A percentile compares a stretch with the other conserved stretches of the same genome.
Evolutionary conservation across 352 stramenopile species (phyloP).

Genomic region (Globisporangium viniferum): DNA sequence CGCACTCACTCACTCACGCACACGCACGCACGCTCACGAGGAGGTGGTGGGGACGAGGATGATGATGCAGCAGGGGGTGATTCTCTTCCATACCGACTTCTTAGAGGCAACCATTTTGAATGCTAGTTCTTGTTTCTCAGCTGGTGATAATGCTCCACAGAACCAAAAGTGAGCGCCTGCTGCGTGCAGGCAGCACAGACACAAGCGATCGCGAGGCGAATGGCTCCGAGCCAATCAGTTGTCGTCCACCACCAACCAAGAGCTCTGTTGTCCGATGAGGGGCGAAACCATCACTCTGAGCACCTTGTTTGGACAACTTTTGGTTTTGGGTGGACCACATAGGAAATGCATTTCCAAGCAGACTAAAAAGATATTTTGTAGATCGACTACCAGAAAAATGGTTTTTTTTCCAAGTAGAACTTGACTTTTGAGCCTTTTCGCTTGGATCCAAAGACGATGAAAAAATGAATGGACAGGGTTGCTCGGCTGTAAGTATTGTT

Average conservation of each 20-base stretch:
- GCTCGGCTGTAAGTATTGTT: no score
- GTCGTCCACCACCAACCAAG: conserved; percentile 15
- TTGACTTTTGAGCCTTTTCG: no score
- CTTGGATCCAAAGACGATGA: no score
- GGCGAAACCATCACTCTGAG: no score
- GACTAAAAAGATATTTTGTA: no score
- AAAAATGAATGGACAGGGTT: no score
- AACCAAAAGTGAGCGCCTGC: conserved; percentile 31
- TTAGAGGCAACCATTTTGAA: conserved; percentile 88
- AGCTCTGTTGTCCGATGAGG: neutral
- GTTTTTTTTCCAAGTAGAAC: neutral
- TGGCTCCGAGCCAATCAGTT: conserved; percentile 11
- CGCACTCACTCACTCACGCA: conserved; percentile 4
- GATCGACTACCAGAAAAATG: no score
- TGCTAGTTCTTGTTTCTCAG: conserved; percentile 72
- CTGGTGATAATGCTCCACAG: conserved; percentile 54
- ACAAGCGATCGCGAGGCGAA: neutral
- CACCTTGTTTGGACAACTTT: no score
- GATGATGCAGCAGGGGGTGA: conserved; percentile 16
- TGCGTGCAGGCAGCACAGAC: neutral
- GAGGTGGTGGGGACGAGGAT: conserved; percentile 2
- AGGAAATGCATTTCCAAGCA: neutral
- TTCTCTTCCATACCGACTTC: conserved; percentile 84
- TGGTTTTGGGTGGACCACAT: neutral
- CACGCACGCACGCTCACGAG: conserved; percentile 9